Base-by-base conservation (phyloP, 2,329 filamentous ascomycete genomes). In the Exophiala alcalophila region DNA sequence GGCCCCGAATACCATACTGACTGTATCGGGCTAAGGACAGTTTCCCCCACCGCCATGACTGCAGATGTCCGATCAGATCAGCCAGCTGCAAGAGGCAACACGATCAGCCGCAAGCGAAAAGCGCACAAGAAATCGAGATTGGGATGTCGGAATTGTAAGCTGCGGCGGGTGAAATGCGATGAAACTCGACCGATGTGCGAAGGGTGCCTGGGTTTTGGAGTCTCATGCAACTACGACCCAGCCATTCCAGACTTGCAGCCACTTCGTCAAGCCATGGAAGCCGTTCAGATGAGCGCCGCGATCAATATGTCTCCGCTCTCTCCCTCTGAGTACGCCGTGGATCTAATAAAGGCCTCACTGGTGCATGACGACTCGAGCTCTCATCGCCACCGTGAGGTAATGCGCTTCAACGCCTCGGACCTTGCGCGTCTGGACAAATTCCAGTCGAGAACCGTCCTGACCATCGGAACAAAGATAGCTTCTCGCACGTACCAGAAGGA, bases 71-170 rank as follows among this genome's bases (percentile, higher is more conserved):
- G 21, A 9, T 16, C 21, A 20, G 37, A 14, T 16, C 30, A 11
- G 15, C 20, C 9, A 23, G 12, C 29, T 14, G 8, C 12, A 16
- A n/a, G 14, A 9, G 37, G 15, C 31, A 10, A 39, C 18, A 12
- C 27, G 23, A 29, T 25, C 7, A n/a, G 10, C 11, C 35, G 35
- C 40, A 44, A 44, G 20, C 48, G 43, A 23, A 47, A 40, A 28
- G 20, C 46, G 20, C 53, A 54, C 26, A 44, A 59, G 21, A 65
- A 69, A 43, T 73, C 71, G 11, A 65, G 69, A 56, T 63, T 60
- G 46, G 72, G 72, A 23, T 76, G 72, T 39, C 65, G 68, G 8
- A 75, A 74, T 51, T 76, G 72, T 59, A 74, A 74, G 55, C 63
- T 74, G 4, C 54, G 72, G 45, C 72, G 72, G 50, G 47, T 75